Base-by-base conservation (phyloP, 2,329 filamentous ascomycete species). In the Aspergillus aculeatus region DNA sequence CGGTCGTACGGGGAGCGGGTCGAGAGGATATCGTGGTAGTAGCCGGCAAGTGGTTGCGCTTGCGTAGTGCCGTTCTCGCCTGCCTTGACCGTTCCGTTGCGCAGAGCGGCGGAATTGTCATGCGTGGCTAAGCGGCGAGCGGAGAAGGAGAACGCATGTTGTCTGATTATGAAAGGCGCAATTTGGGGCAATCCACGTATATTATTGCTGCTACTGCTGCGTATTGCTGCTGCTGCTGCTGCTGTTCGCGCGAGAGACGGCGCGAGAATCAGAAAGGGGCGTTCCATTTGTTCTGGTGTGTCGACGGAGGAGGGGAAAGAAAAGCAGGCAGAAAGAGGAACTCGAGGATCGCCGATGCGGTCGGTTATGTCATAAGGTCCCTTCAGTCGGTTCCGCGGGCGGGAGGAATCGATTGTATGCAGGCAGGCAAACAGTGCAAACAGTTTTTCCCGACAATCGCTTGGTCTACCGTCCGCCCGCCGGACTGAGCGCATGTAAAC, bases 21-120 rank as follows among this genome's bases (percentile, higher is more conserved):
- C 10, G 70, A 68, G 31, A 81, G 71, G 19, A 81, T 72, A 50
- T 80, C 73, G 44, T 73, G 71, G 62, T 81, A 81, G 58, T 80
- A 81, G 10, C 78, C 78, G 1, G 77, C 73, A 16, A 80, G 62
- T 5, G 76, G 76, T 54, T 78, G 67, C 19, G 75, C 73, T 60
- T 79, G 78, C n/a, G 61, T 54, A 16, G 57, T 6, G 1, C 60
- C 58, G 31, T 63, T 29, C n/a, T 61, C 61, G 35, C 56, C 54
- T 26, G 57, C 16, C 26, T 56, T 23, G 32, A 56, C 29, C n/a
- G 44, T 47, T 21, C 50, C 50, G 44, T 65, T 52, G 26, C 62
- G 61, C 24, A 54, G 21, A 47, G 62, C 59, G 50, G 65, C 54
- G 50, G 65, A 51, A 56, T 54, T 59, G 47, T 56, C 52, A 23